A percentile compares a stretch with the other conserved stretches of the same genome.
Conservation (phyloP, 2,329 filamentous ascomycete species). For the Sclerotinia borealis region DNA sequence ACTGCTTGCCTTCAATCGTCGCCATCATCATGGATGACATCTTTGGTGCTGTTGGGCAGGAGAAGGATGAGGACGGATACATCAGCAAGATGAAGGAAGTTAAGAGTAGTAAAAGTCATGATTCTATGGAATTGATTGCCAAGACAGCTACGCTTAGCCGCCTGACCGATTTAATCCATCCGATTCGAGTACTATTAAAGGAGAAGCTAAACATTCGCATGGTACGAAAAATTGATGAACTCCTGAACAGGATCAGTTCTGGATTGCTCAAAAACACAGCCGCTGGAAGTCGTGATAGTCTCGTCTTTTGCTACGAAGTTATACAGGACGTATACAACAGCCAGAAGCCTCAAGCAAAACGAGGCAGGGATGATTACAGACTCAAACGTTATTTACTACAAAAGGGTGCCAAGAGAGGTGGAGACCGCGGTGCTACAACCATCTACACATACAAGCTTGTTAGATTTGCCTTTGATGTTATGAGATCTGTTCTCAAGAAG, state of each 20-base stretch:
- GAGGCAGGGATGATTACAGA: constrained; percentile 52
- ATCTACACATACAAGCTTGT: constrained; percentile 83
- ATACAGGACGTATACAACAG: constrained; percentile 78
- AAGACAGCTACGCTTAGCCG: constrained; percentile 71
- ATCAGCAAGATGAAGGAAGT: constrained; percentile 94
- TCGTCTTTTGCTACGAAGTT: constrained; percentile 94
- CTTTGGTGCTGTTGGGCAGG: constrained; percentile 84
- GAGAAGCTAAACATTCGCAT: constrained; percentile 81
- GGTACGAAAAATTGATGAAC: constrained; percentile 83
- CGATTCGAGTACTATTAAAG: constrained; percentile 69
- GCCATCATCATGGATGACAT: constrained; percentile 94
- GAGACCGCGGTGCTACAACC: constrained; percentile 64
- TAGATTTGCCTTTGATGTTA: constrained; percentile 79
- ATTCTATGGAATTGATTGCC: constrained; percentile 91
- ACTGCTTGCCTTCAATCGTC: constrained; percentile 74
- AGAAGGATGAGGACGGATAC: constrained; percentile 96
- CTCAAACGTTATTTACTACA: constrained; percentile 74
- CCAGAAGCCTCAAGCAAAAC: constrained; percentile 43
- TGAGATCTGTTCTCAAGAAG: constrained; percentile 81
- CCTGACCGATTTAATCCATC: constrained; percentile 69
- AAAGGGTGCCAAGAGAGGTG: constrained; percentile 68
- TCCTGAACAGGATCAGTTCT: constrained; percentile 74
- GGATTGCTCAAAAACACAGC: constrained; percentile 79
- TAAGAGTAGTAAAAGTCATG: constrained; percentile 96
- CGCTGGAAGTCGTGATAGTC: constrained; percentile 69